These are phyloP conservation scores for Pseudocercospora fijiensis DNA, from an alignment of 2,329 filamentous ascomycete species.

Conservation along the genomic window DNA sequence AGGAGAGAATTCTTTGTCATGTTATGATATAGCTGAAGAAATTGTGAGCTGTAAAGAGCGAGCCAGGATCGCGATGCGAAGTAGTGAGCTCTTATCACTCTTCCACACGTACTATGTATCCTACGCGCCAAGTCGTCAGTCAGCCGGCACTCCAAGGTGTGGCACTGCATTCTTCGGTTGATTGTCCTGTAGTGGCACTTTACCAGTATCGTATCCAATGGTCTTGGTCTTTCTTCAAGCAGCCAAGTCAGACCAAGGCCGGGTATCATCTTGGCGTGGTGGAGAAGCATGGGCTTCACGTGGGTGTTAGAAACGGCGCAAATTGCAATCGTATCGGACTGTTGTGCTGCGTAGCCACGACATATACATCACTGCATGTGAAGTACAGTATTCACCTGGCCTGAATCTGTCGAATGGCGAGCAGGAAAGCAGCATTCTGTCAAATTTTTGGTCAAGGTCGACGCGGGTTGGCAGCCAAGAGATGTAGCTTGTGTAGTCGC, in stretches of 20 bases:
- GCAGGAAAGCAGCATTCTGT: background rate
- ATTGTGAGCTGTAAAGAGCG: background rate
- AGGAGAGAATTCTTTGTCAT: background rate
- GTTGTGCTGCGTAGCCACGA: background rate
- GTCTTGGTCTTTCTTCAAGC: background rate
- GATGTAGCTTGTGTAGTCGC: background rate
- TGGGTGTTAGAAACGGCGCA: background rate
- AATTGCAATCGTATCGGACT: background rate
- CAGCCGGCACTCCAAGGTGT: background rate
- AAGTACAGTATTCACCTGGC: background rate
- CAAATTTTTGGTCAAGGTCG: background rate
- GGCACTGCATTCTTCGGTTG: background rate
- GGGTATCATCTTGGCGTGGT: conserved; percentile 2
- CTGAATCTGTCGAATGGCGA: background rate
- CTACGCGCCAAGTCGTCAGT: background rate
- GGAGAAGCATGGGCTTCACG: background rate
- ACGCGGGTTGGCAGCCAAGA: background rate
- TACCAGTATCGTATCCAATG: background rate
- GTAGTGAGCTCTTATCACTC: background rate
- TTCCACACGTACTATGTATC: background rate
- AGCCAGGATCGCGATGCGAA: background rate
- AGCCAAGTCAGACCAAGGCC: background rate
- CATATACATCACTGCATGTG: background rate
- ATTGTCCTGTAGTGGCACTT: background rate
- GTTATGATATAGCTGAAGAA: background rate